Evolutionary conservation across 2,329 filamentous ascomycete genomes (phyloP), one percentile per base, ranked within the genome.

Genomic region (Diaporthe sp.): DNA sequence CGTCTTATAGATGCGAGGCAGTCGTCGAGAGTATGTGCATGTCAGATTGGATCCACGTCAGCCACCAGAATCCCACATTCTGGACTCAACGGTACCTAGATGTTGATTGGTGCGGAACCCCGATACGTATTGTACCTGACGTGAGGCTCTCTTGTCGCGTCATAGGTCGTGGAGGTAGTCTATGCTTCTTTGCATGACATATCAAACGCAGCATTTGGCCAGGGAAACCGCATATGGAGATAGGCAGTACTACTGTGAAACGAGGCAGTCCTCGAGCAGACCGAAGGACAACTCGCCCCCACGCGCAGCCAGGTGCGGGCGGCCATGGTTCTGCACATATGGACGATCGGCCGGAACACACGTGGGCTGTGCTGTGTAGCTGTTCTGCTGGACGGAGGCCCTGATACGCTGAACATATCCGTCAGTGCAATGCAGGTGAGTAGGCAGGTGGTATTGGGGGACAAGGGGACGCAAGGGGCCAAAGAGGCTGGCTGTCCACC

Each of bases 121-220:
- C 34, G 65, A 55, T 53, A 53, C 49, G 4, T 12, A 28, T 25
- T 31, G 65, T 69, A 69, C 65, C 65, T 69, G 65, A 42, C 49
- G 65, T 69, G 65, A 69, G 65, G 65, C 65, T 69, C 65, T 69
- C 65, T 69, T 15, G 13, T 53, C 65, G 65, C 65, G 65, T 69
- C 65, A 69, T 55, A 19, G 13, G 46, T 42, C 9, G 46, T 42
- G 31, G 49, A 22, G 19, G 17, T 28, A 53, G 49, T 55, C 15
- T 8, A 25, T 55, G 65, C n/a, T 42, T 42, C n/a, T 69, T 42
- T 68, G 31, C 8, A 53, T 39, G 46, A 39, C 46, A 68, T 39
- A 37, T 39, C 12, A 39, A 37, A 25, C 31, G 22, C 31, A n/a
- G 8, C 13, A 17, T 39, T 10, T 25, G 31, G 65, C 42, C 61